Percentiles rank a stretch among this genome's conserved stretches.
Conservation (phyloP, 1,284 basidiomycete genomes). For the Rhodofomes roseus region DNA sequence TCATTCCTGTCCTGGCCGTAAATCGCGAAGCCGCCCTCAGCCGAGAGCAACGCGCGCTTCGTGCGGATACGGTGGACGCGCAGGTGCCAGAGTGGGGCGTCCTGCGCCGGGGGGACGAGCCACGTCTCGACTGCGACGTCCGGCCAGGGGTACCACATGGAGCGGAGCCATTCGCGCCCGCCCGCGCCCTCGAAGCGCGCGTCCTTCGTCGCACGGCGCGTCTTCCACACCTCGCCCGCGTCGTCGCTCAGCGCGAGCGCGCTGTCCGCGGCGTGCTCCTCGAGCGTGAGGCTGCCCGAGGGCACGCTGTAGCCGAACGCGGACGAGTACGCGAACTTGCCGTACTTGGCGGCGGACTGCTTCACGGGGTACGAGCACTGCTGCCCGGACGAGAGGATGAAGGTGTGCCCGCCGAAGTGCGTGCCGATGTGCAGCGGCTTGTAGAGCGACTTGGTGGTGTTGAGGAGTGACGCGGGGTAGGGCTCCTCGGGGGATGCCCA, state of each 20-base stretch:
- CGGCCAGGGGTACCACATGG: constrained; percentile 72
- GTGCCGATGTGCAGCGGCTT: constrained; percentile 70
- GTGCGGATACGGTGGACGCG: constrained; percentile 63
- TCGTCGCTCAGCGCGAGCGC: constrained; percentile 69
- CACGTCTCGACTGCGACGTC: constrained; percentile 75
- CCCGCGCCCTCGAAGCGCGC: constrained; percentile 53
- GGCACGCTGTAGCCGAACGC: constrained; percentile 77
- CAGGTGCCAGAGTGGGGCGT: constrained; percentile 63
- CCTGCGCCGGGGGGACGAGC: constrained; percentile 59
- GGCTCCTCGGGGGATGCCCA: constrained; percentile 64
- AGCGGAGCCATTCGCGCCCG: constrained; percentile 44
- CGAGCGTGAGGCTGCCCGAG: constrained; percentile 62
- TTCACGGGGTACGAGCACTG: constrained; percentile 77
- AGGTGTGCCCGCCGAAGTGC: constrained; percentile 61
- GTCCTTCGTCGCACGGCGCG: constrained; percentile 58
- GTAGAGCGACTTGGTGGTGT: constrained; percentile 45
- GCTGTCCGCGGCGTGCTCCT: constrained; percentile 68
- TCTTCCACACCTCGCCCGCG: constrained; percentile 68
- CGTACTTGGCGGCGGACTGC: constrained; percentile 75
- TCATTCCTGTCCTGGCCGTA: constrained; percentile 67
- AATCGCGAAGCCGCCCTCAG: constrained; percentile 71
- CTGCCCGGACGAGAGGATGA: constrained; percentile 73
- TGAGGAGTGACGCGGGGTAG: constrained; percentile 46
- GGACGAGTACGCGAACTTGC: constrained; percentile 71
- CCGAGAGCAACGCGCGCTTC: constrained; percentile 46